Base-by-base conservation (phyloP, 768 basidiomycete species). In the Macrocybe gigantea region DNA sequence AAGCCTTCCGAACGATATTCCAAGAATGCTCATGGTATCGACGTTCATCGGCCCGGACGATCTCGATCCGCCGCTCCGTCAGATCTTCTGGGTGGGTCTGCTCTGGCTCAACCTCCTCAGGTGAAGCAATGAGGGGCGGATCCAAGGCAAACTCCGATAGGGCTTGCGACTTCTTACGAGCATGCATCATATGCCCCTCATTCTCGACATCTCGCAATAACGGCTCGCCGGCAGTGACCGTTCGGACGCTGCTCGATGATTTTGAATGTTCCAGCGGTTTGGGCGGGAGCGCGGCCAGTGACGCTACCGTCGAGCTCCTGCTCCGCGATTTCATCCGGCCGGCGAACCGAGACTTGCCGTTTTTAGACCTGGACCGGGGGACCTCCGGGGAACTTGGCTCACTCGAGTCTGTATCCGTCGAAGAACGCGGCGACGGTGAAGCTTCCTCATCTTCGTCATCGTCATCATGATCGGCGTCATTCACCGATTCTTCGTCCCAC, bases 161-260 rank as follows among this genome's bases (percentile, higher is more conserved):
- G 5, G 61, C 53, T 15, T 57, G 56, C 11, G 68, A 66, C 46
- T 63, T 65, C 39, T 67, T 57, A 2, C 62, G 61, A 35, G 53
- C 56, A 39, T 67, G 66, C 13, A 53, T 47, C 7, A 52, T 44
- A 11, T 44, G 32, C 5, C n/a, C 8, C 8, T 44, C 41, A 6
- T 53, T 60, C 6, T 22, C 22, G 22, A 62, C n/a, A 47, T 67
- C 63, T 33, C 58, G 56, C 51, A 70, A 65, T 0, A 70, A 67
- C 9, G 69, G 45, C 33, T 82, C 82, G 6, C 63, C 74, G 1
- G 78, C 85, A 29, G 77, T 79, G 5, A 91, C 82, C 0, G 89
- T 91, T 12, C 78, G 75, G 31, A 87, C 73, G 52, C 88, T 90
- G 59, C 81, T 85, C 13, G 67, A 68, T 2, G 86, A 88, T 12